A percentile compares a stretch with the other conserved stretches of the same genome.
These are phyloP conservation scores for Schwanniomyces polymorphus DNA, from an alignment of 805 yeast species.

Conservation along the genomic window DNA sequence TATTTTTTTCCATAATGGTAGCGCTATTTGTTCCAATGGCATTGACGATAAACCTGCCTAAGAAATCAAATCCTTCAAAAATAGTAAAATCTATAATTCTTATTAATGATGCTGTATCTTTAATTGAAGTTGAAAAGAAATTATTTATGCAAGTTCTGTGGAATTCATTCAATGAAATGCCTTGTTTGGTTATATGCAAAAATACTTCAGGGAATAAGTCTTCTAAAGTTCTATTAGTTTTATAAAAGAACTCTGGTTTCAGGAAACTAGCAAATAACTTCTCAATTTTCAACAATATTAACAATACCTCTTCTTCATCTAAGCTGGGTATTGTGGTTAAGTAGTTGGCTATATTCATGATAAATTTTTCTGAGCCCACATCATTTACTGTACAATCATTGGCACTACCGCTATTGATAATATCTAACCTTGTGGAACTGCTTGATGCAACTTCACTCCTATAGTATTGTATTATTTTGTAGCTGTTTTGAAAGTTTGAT, in stretches of 20 bases:
- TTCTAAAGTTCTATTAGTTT: conserved; percentile 35
- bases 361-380: conserved; percentile 19
- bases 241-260: conserved; percentile 36
- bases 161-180: conserved; percentile 25
- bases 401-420: conserved; percentile 9
- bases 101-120: conserved; percentile 3
- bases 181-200: conserved; percentile 35
- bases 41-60: conserved; percentile 27
- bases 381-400: conserved; percentile 2
- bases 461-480: conserved; percentile 33
- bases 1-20: conserved; percentile 16
- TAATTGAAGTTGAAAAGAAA: conserved; percentile 16
- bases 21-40: conserved; percentile 15
- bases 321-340: conserved; percentile 18
- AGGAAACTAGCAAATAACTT: conserved; percentile 22
- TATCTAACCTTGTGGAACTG: conserved; percentile 11
- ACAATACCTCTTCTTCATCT: conserved; percentile 25
- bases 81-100: conserved; percentile 34
- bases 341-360: conserved; percentile 18
- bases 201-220: conserved; percentile 26
- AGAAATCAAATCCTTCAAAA: conserved; percentile 40
- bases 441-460: conserved; percentile 17
- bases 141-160: conserved; percentile 18
- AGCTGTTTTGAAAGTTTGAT: conserved; percentile 18
- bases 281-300: conserved; percentile 33